Evolutionary conservation across 257 asterid species (phyloP).

Genomic region (Solanum clarkiae): DNA sequence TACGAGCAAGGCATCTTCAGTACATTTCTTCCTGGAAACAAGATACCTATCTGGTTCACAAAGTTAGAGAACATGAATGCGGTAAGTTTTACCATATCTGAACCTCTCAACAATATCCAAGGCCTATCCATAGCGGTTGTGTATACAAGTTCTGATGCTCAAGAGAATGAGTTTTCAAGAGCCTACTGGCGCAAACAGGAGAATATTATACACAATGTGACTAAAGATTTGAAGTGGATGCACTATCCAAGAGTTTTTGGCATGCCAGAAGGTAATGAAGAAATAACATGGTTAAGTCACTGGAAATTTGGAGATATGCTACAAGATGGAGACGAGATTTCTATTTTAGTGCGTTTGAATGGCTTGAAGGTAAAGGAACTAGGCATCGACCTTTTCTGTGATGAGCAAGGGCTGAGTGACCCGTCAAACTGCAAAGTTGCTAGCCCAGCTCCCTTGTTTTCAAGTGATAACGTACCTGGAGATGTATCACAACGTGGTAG

Average conservation of each 20-base stretch:
- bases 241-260: not conserved
- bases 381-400: not conserved
- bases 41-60: not conserved
- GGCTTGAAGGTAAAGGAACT: not conserved
- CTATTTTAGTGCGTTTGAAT: not conserved
- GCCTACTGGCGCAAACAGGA: not conserved
- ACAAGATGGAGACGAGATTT: not conserved
- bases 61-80: not conserved
- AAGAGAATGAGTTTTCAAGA: not conserved
- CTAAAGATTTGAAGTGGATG: not conserved
- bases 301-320: not conserved
- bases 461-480: not conserved
- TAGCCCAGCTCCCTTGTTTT: not conserved
- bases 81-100: not conserved
- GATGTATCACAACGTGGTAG: not conserved
- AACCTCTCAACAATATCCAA: not conserved
- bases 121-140: not conserved
- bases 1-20: not conserved
- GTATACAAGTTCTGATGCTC: not conserved
- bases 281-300: constrained; percentile 6
- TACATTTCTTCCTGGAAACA: not conserved
- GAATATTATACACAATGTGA: not conserved
- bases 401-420: not conserved
- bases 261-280: not conserved
- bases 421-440: not conserved